These are phyloP conservation scores for Kuraishia molischiana DNA, from an alignment of 805 yeast species.

Conservation along the genomic window DNA sequence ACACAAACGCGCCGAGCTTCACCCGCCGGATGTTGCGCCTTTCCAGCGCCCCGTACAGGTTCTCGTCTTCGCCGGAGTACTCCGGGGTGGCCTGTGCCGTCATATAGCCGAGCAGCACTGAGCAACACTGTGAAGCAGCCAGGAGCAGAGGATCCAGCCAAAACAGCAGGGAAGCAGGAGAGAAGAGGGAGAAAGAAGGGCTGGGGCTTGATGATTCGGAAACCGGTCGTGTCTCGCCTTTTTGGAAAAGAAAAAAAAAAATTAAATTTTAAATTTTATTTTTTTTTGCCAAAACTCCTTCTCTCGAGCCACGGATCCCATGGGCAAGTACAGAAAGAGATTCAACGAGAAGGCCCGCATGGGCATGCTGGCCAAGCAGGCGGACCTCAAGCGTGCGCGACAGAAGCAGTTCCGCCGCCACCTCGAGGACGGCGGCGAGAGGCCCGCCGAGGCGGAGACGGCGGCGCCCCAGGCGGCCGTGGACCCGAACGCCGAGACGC, in stretches of 20 bases:
- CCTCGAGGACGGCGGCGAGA: conserved; percentile 26
- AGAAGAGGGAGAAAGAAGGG: no score
- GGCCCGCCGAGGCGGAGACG: conserved; percentile 7
- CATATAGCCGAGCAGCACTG: no score
- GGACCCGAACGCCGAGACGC: conserved; percentile 53
- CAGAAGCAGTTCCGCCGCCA: conserved; percentile 58
- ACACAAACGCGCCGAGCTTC: conserved; percentile 54
- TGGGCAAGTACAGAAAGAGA: conserved; percentile 78
- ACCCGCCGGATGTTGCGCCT: conserved; percentile 57
- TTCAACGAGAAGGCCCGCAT: conserved; percentile 81
- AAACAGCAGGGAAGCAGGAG: no score
- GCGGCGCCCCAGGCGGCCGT: conserved; percentile 7
- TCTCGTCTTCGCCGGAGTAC: conserved; percentile 13
- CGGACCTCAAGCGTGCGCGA: conserved; percentile 54
- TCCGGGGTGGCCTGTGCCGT: no score
- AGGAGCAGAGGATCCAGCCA: no score
- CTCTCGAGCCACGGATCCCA: conserved; percentile 12
- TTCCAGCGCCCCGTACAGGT: conserved; percentile 51
- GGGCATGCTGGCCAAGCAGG: conserved; percentile 76
- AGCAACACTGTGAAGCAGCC: no score
- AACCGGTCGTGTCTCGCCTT: conserved; percentile 4
- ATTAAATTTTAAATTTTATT: no score
- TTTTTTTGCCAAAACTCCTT: no score
- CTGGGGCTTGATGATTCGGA: no score
- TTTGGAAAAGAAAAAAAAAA: conserved; percentile 5